Evolutionary conservation across 2,329 filamentous ascomycete species (phyloP), one percentile per base, ranked within the genome.

Genomic region (Beauveria sp.): DNA sequence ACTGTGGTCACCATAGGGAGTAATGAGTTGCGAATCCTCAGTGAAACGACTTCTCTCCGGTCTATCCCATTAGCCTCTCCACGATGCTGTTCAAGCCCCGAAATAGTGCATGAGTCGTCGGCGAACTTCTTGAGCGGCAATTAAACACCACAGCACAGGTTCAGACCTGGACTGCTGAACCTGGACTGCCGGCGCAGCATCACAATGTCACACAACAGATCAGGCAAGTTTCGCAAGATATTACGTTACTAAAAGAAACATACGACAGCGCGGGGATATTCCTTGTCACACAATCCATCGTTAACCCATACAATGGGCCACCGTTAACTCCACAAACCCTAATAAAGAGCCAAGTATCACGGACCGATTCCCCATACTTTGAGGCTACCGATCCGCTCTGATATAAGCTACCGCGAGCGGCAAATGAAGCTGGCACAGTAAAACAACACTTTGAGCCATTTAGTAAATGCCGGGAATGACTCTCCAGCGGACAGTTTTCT

Each of bases 401-500:
- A 49, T 26, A 49, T 40, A 42, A 45, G 45, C 45, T n/a, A n/a
- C 28, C 55, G 16, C 14, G 14, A 58, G 26, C 28, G 22, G 12
- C 20, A 42, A 58, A 12, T 28, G 14, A 48, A 24, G 28, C 28
- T 40, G 26, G 5, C 28, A 40, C 34, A 42, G 31, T 14, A 43
- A 43, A 43, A 38, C 45, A 8, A 31, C 16, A n/a, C 16, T 22
- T 43, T 50, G 56, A 28, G 56, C 34, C 22, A 51, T 50, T 60
- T 73, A 97, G 76, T 97, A 97, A 20, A 97, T 78, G 42, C 89
- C 89, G 6, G 93, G 93, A 46, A 97, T 76, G 67, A 98, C 96
- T 71, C 88, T 84, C 74, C 84, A 96, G 64, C 82, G 86, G 50
- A 97, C 93, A 71, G 87, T 83, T 75, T 87, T 86, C 75, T 89